Evolutionary conservation across 176 grass and related monocot species (phyloP), one percentile per base, ranked within the genome.

Genomic region (Avena atlantica): DNA sequence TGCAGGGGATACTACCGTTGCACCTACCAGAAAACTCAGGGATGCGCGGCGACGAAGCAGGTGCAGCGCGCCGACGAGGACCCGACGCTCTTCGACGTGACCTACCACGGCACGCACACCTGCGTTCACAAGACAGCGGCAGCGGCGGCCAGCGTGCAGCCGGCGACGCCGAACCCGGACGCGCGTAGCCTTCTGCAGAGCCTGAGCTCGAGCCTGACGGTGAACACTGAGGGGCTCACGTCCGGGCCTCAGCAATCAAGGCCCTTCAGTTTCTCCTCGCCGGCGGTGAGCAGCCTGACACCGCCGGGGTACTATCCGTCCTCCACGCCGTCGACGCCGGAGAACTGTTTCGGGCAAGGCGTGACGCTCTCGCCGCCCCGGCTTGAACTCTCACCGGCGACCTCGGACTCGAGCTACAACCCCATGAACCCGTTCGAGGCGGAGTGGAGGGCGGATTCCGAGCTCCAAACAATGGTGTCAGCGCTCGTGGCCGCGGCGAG

Each of bases 1-100:
- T 84, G 2, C 88, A 97, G 95, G 86, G 83, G 61, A 0, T 97
- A 97, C 85, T 97, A 93, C 76, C 89, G 92, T 3, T 97, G 95
- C 86, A 92, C 86, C 31, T 74, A 89, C 85, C 79, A 74, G 17
- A 58, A 87, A 57, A 23, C 87, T 2, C 78, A 88, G 80, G 87
- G 85, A 15, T 97, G 95, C 10, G 2, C 24, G 53, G 93, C 93
- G 49, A 93, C 79, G 16, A 97, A 93, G 77, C 93, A 95, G 82
- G 88, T 93, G 58, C 93, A 95, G 93, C 86, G 85, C 83, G 85
- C 70, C 36, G 90, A 93, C 45, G 85, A 93, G 12, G 93, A 97
- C 37, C 64, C 89, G 0, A 37, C 49, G 3, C 19, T 95, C 56
- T 91, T 91, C 55, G 87, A 97, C 80, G 79, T 97, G 70, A 82